Conservation (phyloP, 2,329 filamentous ascomycete species). For the Blumeria graminis region DNA sequence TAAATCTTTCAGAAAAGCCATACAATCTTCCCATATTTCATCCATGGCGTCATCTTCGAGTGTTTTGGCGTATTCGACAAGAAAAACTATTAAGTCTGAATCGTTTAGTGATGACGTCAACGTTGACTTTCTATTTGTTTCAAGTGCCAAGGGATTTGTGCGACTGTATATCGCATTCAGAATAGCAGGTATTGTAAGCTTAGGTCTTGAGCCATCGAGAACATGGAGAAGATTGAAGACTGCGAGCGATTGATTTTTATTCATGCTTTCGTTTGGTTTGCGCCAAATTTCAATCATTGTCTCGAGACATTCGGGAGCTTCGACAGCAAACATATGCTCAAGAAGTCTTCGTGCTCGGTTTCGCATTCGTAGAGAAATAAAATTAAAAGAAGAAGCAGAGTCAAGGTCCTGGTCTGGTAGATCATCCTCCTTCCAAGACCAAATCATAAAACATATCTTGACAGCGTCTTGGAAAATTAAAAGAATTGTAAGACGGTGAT, state of each 20-base stretch:
- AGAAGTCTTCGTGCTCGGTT: constrained; percentile 71
- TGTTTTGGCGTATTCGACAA: constrained; percentile 73
- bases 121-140: constrained; percentile 61
- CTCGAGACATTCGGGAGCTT: constrained; percentile 81
- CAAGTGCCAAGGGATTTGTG: constrained; percentile 60
- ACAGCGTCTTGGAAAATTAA: constrained; percentile 95
- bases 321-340: constrained; percentile 79
- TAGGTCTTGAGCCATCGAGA: constrained; percentile 71
- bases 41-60: constrained; percentile 95
- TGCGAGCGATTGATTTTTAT: constrained; percentile 28
- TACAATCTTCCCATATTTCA: constrained; percentile 92
- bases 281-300: constrained; percentile 75
- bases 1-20: constrained; percentile 70
- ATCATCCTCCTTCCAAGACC: constrained; percentile 69
- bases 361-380: constrained; percentile 74
- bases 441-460: constrained; percentile 75
- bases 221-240: constrained; percentile 77
- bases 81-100: constrained; percentile 62
- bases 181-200: constrained; percentile 75
- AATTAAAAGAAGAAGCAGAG: constrained; percentile 62
- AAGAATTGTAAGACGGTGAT: constrained; percentile 76
- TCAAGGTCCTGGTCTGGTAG: constrained; percentile 33
- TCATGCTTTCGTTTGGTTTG: constrained; percentile 21
- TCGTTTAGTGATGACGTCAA: constrained; percentile 69
- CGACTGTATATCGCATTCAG: constrained; percentile 94